phyloP scores from a whole-genome alignment of 257 asterid genomes.

The Coffea canephora region DNA sequence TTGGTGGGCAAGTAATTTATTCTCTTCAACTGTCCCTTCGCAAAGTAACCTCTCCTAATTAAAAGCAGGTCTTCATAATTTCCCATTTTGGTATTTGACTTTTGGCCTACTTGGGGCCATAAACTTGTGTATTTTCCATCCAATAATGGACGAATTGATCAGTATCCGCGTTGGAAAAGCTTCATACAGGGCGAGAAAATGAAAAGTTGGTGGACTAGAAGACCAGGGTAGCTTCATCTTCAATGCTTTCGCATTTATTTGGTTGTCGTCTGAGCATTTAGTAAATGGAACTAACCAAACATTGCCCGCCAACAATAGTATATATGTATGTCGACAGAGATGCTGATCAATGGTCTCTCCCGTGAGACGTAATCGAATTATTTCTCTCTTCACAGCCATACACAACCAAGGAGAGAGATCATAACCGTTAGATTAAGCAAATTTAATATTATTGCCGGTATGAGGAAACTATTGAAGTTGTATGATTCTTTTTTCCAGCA shows the following conservation, averaged over 20 bases:
- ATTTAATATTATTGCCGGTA: no score
- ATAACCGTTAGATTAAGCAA: no score
- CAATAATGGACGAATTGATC: background rate
- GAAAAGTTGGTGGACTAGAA: background rate
- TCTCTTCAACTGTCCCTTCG: conserved; percentile 14
- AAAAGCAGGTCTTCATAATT: background rate
- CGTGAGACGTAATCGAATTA: background rate
- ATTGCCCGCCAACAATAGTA: conserved; percentile 2
- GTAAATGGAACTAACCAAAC: conserved; percentile 15
- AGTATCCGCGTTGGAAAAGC: background rate
- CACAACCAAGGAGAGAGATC: no score
- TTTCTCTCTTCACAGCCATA: background rate
- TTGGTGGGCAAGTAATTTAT: conserved; percentile 18
- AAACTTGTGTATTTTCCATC: background rate
- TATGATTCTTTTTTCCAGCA: no score
- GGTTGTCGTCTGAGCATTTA: background rate
- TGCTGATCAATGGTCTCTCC: background rate
- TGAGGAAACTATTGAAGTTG: no score
- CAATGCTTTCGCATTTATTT: conserved; percentile 1
- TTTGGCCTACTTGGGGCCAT: background rate
- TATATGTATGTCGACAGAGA: background rate
- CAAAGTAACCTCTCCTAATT: background rate
- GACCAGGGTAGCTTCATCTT: background rate
- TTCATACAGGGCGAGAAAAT: background rate
- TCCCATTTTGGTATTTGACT: background rate